These are phyloP conservation scores for Pseudogymnoascus sp. DNA, from an alignment of 2,329 filamentous ascomycete genomes.

Conservation along the genomic window DNA sequence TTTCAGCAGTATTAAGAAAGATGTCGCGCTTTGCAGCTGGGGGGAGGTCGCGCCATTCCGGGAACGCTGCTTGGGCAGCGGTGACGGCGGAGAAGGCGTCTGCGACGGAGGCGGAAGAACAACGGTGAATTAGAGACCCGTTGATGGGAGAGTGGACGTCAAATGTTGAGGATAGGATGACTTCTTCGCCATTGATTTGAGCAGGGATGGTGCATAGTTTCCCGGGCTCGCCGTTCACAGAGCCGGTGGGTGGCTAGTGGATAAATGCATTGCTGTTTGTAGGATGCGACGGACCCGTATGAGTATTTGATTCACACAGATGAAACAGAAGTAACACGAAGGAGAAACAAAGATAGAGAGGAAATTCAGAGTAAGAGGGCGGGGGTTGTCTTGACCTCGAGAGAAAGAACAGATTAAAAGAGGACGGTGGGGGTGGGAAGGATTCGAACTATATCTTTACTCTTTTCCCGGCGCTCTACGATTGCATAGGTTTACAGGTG, in stretches of 20 bases:
- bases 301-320: not conserved
- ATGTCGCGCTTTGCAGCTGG: conserved; percentile 56
- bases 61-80: conserved; percentile 56
- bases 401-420: not conserved
- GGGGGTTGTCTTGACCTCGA: not conserved
- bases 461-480: not conserved
- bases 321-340: not conserved
- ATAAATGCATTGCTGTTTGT: not conserved
- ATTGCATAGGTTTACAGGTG: not conserved
- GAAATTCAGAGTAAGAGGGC: not conserved
- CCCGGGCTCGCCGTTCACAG: not conserved
- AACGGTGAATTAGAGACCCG: conserved; percentile 44
- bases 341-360: not conserved
- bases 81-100: conserved; percentile 44
- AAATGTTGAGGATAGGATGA: conserved; percentile 40
- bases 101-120: conserved; percentile 46
- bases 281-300: not conserved
- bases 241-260: not conserved
- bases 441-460: not conserved
- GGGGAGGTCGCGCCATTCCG: conserved; percentile 55
- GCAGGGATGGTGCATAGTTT: conserved; percentile 29
- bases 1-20: conserved; percentile 57
- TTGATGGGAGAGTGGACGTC: conserved; percentile 44
- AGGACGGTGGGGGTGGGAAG: not conserved
- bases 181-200: conserved; percentile 37